These are phyloP conservation scores for Metschnikowia corniflorae DNA, from an alignment of 805 yeast genomes.

Conservation along the genomic window DNA sequence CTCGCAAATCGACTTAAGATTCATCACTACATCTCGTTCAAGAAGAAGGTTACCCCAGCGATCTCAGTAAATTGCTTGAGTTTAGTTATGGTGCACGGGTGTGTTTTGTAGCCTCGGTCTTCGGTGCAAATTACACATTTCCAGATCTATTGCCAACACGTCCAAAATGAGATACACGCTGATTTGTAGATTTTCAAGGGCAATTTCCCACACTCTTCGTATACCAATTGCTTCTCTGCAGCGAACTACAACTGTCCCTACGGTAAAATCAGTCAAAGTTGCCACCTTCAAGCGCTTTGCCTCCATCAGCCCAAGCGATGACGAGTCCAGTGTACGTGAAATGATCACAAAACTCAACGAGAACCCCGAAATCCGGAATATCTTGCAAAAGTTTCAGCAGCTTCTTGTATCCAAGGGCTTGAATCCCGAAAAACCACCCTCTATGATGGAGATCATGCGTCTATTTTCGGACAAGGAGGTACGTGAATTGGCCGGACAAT, in stretches of 20 bases:
- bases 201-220: slow-evolving; percentile 1
- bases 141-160: background rate
- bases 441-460: slow-evolving; percentile 34
- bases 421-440: slow-evolving; percentile 30
- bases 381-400: slow-evolving; percentile 30
- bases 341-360: slow-evolving; percentile 17
- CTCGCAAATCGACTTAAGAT: too few species aligned
- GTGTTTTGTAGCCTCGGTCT: too few species aligned
- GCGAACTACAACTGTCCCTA: background rate
- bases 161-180: slow-evolving; percentile 6
- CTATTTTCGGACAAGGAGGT: slow-evolving; percentile 36
- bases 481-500: slow-evolving; percentile 24
- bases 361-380: slow-evolving; percentile 30
- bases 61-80: too few species aligned
- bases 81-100: too few species aligned
- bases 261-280: background rate
- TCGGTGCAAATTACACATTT: too few species aligned
- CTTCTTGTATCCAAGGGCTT: slow-evolving; percentile 32
- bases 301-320: slow-evolving; percentile 8
- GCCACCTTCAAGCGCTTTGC: slow-evolving; percentile 9
- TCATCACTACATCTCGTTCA: too few species aligned
- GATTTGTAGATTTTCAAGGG: slow-evolving; percentile 4
- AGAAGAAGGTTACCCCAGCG: too few species aligned
- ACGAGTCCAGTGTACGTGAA: slow-evolving; percentile 17
- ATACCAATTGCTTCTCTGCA: background rate